Percentiles rank a stretch among this genome's conserved stretches.
These are phyloP conservation scores for Gyromitra esculenta DNA, from an alignment of 2,329 filamentous ascomycete genomes.

Conservation along the genomic window DNA sequence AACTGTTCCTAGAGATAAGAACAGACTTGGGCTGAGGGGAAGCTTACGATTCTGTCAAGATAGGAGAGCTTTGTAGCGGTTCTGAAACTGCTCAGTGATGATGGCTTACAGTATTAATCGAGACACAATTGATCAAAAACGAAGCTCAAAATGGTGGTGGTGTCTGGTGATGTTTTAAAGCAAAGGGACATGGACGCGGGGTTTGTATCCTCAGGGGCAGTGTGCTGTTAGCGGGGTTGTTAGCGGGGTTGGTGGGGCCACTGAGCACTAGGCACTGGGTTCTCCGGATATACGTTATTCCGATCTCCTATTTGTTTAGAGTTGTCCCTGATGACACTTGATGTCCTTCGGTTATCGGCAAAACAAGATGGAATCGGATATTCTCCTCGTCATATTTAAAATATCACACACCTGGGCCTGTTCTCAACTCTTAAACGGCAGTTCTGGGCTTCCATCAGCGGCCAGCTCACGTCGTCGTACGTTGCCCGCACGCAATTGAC, in stretches of 20 bases:
- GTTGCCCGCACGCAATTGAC: constrained; percentile 28
- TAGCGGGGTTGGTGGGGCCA: constrained; percentile 36
- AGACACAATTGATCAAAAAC: constrained; percentile 6
- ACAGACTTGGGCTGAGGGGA: neutral
- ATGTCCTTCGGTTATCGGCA: constrained; percentile 49
- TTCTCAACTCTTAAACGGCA: constrained; percentile 15
- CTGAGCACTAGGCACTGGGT: neutral
- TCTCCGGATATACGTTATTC: constrained; percentile 45
- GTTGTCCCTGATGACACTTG: constrained; percentile 43
- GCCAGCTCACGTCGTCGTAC: constrained; percentile 41
- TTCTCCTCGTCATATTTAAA: constrained; percentile 44
- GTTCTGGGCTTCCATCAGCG: constrained; percentile 10
- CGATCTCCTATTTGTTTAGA: constrained; percentile 15
- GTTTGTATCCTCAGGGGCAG: constrained; percentile 22
- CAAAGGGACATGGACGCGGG: constrained; percentile 22
- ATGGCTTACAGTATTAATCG: constrained; percentile 7
- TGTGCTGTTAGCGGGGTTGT: constrained; percentile 26
- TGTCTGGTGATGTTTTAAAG: constrained; percentile 7
- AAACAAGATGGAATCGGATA: constrained; percentile 47
- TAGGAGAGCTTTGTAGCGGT: constrained; percentile 20
- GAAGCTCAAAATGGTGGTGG: neutral
- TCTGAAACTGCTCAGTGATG: constrained; percentile 9
- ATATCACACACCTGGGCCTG: constrained; percentile 29
- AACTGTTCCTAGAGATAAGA: neutral
- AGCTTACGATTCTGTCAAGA: constrained; percentile 19